Evolutionary conservation across 1,284 basidiomycete species (phyloP).

Genomic region (Fomes fomentarius): DNA sequence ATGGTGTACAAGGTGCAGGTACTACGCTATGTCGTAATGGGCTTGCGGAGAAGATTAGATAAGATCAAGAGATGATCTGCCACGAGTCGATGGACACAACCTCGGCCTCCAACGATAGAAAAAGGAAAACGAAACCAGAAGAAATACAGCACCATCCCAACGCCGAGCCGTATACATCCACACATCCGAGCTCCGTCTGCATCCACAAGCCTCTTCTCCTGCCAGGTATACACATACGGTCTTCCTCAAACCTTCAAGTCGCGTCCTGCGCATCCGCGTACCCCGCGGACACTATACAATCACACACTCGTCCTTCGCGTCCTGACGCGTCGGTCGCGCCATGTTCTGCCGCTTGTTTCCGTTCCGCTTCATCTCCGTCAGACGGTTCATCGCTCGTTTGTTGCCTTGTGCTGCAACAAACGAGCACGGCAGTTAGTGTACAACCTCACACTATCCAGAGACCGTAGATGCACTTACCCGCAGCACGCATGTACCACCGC

Average conservation of each 20-base stretch:
- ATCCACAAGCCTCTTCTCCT: not conserved
- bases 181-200: not conserved
- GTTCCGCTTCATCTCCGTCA: conserved; percentile 89
- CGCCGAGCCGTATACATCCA: not conserved
- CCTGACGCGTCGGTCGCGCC: conserved; percentile 86
- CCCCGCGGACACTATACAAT: conserved; percentile 53
- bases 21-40: conserved; percentile 9
- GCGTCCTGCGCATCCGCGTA: not conserved
- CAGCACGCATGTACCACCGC: conserved; percentile 98
- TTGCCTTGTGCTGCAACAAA: conserved; percentile 81
- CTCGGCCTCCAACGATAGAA: too few relatives aligned
- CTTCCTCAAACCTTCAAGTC: too few relatives aligned
- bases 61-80: conserved; percentile 24
- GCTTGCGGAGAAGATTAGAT: conserved; percentile 28
- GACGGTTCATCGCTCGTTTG: conserved; percentile 91
- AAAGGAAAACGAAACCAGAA: not conserved
- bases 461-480: conserved; percentile 61
- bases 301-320: conserved; percentile 91
- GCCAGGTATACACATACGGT: conserved; percentile 1
- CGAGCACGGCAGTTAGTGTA: not conserved
- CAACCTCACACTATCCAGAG: not conserved
- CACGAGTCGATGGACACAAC: too few relatives aligned
- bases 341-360: conserved; percentile 74
- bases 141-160: conserved; percentile 12
- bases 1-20: conserved; percentile 7